These are phyloP conservation scores for Eucalyptus virginea DNA, from an alignment of 345 rosid species.

Conservation along the genomic window DNA sequence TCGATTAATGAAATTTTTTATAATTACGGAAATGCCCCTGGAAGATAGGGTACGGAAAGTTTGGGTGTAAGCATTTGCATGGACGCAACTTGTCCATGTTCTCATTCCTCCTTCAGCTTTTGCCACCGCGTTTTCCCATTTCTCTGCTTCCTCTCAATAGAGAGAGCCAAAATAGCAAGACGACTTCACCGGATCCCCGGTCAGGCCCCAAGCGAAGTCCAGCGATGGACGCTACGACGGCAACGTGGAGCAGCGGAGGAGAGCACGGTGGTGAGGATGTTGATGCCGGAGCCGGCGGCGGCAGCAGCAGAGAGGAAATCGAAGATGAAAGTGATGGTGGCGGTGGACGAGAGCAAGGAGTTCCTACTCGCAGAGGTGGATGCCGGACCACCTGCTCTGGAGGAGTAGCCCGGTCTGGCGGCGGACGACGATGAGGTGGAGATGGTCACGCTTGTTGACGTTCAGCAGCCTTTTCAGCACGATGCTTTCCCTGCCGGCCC, in stretches of 20 bases:
- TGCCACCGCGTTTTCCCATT: background rate
- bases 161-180: background rate
- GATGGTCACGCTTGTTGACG: too few species aligned
- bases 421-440: too few species aligned
- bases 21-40: too few species aligned
- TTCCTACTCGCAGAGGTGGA: too few species aligned
- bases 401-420: too few species aligned
- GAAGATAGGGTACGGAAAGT: background rate
- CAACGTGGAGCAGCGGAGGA: background rate
- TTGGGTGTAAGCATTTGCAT: constrained; percentile 5
- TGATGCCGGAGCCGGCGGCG: background rate
- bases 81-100: background rate
- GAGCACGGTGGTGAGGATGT: background rate
- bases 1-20: accelerated
- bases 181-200: background rate
- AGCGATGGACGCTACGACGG: background rate
- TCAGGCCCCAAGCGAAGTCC: background rate
- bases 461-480: too few species aligned
- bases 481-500: too few species aligned
- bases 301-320: background rate
- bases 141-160: background rate
- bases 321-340: constrained; percentile 44
- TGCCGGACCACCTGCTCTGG: too few species aligned
- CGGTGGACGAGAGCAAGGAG: too few species aligned
- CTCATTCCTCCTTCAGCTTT: background rate